Conservation (phyloP, 768 basidiomycete genomes). For the Kwoniella heveanensis region DNA sequence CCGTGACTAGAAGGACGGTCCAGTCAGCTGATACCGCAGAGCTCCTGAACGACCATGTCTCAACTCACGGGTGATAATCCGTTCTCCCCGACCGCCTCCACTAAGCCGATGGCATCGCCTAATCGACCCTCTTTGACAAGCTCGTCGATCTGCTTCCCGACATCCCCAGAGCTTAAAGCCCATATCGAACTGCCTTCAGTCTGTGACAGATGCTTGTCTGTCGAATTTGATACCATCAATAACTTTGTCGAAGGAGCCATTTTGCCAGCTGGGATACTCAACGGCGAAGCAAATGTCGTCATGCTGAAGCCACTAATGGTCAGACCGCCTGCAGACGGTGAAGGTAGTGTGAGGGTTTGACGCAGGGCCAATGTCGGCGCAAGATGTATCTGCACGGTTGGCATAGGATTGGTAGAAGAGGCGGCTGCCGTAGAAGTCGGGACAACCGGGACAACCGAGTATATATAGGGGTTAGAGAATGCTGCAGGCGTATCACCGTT, state of each 20-base stretch:
- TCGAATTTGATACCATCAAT: constrained; percentile 66
- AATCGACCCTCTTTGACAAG: constrained; percentile 70
- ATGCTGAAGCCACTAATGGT: constrained; percentile 52
- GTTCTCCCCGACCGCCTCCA: constrained; percentile 69
- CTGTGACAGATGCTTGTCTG: constrained; percentile 67
- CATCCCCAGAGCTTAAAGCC: constrained; percentile 70
- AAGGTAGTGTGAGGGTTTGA: constrained; percentile 35
- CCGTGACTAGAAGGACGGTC: constrained; percentile 15
- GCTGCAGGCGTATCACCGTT: too few species aligned
- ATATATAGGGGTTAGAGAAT: constrained; percentile 50
- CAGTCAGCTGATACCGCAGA: background rate
- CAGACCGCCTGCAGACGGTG: constrained; percentile 24
- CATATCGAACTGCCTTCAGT: constrained; percentile 78
- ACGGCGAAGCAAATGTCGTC: constrained; percentile 37
- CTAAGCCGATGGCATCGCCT: constrained; percentile 74
- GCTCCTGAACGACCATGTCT: background rate
- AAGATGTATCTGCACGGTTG: constrained; percentile 46
- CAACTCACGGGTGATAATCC: constrained; percentile 39
- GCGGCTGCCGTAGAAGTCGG: constrained; percentile 16
- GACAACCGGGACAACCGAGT: constrained; percentile 37
- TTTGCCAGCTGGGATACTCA: constrained; percentile 62
- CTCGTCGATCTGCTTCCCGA: constrained; percentile 83
- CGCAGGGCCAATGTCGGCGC: constrained; percentile 38
- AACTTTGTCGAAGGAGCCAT: constrained; percentile 28
- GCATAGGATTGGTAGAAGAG: constrained; percentile 17